A percentile compares a stretch with the other conserved stretches of the same genome.
Evolutionary conservation across 139 green algal species (phyloP).

Genomic region (Coccomyxa sp.): DNA sequence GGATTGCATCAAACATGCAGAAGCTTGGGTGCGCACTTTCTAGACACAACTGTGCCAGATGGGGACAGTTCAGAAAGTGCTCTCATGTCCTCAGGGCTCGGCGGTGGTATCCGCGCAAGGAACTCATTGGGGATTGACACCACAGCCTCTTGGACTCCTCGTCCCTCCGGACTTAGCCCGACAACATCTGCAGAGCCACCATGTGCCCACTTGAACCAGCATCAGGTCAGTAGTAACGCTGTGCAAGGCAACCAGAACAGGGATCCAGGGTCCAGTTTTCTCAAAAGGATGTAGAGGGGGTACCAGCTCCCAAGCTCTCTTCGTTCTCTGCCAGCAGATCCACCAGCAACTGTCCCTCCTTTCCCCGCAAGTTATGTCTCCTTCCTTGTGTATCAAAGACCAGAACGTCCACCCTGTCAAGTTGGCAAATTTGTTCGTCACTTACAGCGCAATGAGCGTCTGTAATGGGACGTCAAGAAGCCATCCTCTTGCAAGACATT

Average conservation of each 20-base stretch:
- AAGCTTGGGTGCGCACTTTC: neutral
- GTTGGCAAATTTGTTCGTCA: neutral
- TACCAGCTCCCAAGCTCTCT: constrained; percentile 11
- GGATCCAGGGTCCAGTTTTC: neutral
- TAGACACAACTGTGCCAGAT: neutral
- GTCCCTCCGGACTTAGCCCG: neutral
- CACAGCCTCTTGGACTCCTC: neutral
- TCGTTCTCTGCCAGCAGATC: constrained; percentile 21
- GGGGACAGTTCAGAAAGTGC: neutral
- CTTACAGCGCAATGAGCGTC: no score
- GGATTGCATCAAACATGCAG: neutral
- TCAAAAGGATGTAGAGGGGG: neutral
- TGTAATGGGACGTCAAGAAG: no score
- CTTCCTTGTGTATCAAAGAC: neutral
- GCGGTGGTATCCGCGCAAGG: neutral
- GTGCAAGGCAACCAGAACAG: neutral
- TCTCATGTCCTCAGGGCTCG: neutral
- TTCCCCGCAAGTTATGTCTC: constrained; percentile 8
- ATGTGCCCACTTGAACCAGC: neutral
- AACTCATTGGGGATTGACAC: neutral
- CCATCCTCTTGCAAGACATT: neutral
- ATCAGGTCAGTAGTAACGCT: neutral
- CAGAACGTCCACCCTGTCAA: neutral
- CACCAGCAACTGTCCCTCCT: constrained; percentile 23
- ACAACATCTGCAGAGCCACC: constrained; percentile 2